Base-by-base conservation (phyloP, 83 land plant genomes). In the Picea engelmannii region DNA sequence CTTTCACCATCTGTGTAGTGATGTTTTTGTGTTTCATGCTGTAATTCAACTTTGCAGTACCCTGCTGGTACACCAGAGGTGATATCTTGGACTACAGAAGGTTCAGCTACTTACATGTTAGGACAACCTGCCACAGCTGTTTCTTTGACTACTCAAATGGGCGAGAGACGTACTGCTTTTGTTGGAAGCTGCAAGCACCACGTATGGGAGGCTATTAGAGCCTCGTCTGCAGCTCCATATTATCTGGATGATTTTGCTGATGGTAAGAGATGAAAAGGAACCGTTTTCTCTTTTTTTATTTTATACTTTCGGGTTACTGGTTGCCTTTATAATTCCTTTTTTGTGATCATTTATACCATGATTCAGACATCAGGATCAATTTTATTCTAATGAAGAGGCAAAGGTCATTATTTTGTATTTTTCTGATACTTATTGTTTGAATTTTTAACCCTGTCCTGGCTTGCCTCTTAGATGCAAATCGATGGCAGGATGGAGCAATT, bases 401-500 rank as follows among this genome's bases (percentile, higher is more conserved):
- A 49, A 21, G 31, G 6, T 23, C 23, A 4, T 52, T 75, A 75
- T 21, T 52, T 25, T 76, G 21, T 47, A 47, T 47, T 47, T 47
- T 47, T 47, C 49, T 47, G 49, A 47, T 47, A 47, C 49, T 47
- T 47, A 47, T 47, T 47, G 49, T 47, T 47, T 47, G 49, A 42
- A 35, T 35, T 35, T 35, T 35, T 35, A 35, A 47, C 49, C 49
- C 49, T 47, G 9, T 55, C 9, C 62, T 76, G 55, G 78, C 42
- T 76, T 82, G 68, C 79, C 17, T 27, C 65, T 10, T 87, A 98
- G 99, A 92, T 80, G 81, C 86, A 82, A 88, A 94, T 81, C 94
- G 99, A 17, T 98, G 99, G 99, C 99, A 98, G 83, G 99, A 98
- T 88, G 99, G 99, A 83, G 99, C 99, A 49, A 96, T 98, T 86